A percentile compares a stretch with the other conserved stretches of the same genome.
Evolutionary conservation across 2,329 filamentous ascomycete species (phyloP).

Genomic region (Ophiostoma himal-ulmi): DNA sequence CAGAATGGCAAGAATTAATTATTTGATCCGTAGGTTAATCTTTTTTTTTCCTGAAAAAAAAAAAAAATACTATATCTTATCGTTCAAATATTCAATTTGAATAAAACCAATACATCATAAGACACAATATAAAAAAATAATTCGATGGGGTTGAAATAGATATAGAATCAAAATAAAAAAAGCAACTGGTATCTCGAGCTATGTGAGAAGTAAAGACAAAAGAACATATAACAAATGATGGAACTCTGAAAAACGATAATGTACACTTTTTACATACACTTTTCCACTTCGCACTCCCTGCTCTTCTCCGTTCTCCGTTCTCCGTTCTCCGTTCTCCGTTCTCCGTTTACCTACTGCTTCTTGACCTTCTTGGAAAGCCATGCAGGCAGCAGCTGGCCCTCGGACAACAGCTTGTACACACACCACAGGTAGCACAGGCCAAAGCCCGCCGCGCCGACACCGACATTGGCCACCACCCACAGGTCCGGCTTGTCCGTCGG

Average conservation of each 20-base stretch:
- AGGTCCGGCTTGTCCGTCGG: conserved; percentile 79
- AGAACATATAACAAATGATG: background rate
- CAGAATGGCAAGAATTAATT: too few relatives aligned
- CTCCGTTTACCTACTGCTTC: conserved; percentile 33
- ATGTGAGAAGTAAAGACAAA: background rate
- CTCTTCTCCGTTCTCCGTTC: background rate
- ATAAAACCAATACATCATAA: background rate
- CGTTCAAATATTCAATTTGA: too few relatives aligned
- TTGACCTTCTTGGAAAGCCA: conserved; percentile 34
- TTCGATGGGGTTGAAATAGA: too few relatives aligned
- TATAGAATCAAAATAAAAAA: background rate
- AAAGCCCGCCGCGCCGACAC: conserved; percentile 80
- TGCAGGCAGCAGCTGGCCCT: conserved; percentile 49
- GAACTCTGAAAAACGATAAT: background rate
- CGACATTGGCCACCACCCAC: conserved; percentile 88
- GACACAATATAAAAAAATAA: background rate
- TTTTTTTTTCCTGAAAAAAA: too few relatives aligned
- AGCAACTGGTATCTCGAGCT: conserved; percentile 5
- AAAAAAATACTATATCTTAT: too few relatives aligned
- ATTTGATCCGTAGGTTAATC: too few relatives aligned
- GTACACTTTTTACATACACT: background rate
- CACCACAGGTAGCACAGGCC: conserved; percentile 89
- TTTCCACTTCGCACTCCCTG: background rate
- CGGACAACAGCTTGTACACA: conserved; percentile 58
- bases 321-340: background rate